Evolutionary conservation across 2,329 filamentous ascomycete species (phyloP).

Genomic region (Arthrobotrys sinensis): DNA sequence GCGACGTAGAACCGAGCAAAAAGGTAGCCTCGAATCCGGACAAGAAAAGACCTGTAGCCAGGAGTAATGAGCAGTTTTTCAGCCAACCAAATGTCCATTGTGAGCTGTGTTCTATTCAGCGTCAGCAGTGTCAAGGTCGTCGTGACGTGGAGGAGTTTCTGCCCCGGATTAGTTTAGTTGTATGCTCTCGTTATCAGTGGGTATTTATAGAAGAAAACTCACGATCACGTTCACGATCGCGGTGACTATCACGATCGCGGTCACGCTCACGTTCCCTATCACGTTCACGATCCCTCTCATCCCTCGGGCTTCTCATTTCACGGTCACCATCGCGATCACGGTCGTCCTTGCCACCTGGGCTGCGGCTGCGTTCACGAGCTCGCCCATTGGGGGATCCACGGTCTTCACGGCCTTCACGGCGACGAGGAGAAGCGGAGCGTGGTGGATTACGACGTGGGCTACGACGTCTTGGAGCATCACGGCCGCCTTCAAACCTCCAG

Average conservation of each 20-base stretch:
- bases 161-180: constrained; percentile 65
- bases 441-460: constrained; percentile 68
- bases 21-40: not conserved
- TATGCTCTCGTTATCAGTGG: constrained; percentile 60
- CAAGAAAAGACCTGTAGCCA: not conserved
- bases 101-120: constrained; percentile 63
- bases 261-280: constrained; percentile 57
- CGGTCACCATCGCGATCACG: constrained; percentile 84
- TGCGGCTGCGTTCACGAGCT: constrained; percentile 78
- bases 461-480: constrained; percentile 77
- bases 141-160: constrained; percentile 72
- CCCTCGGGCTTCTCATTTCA: constrained; percentile 76
- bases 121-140: constrained; percentile 96
- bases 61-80: not conserved
- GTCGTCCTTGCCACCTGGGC: constrained; percentile 89
- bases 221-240: constrained; percentile 77
- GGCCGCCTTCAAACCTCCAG: constrained; percentile 96
- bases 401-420: constrained; percentile 75
- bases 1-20: not conserved
- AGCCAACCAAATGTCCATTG: not conserved
- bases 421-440: constrained; percentile 81
- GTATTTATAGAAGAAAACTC: constrained; percentile 71
- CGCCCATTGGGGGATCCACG: constrained; percentile 72
- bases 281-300: constrained; percentile 78
- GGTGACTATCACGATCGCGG: constrained; percentile 67